phyloP scores from a whole-genome alignment of 2,329 filamentous ascomycete genomes.

The Cladophialophora psammophila region DNA sequence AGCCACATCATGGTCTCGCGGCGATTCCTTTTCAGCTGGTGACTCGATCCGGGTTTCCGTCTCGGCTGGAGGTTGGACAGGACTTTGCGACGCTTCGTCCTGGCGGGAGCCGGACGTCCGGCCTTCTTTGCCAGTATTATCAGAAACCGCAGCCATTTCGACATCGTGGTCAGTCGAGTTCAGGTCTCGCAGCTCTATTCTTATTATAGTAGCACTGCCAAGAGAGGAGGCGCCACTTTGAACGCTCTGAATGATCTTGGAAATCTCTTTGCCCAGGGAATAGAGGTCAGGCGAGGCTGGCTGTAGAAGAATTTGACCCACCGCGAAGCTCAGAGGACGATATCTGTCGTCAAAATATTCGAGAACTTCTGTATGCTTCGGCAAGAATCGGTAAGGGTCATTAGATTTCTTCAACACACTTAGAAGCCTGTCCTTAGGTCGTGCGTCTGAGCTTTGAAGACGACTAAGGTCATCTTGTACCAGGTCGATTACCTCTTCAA shows the following conservation, averaged over 20 bases:
- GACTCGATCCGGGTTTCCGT: conserved; percentile 5
- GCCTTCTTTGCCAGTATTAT: background rate
- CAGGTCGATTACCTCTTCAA: conserved; percentile 57
- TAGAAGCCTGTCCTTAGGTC: conserved; percentile 60
- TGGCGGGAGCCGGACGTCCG: background rate
- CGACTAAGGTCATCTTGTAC: conserved; percentile 65
- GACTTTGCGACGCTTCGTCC: background rate
- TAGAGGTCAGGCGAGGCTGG: conserved; percentile 53
- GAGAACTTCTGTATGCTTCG: conserved; percentile 44
- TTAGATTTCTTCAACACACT: conserved; percentile 61
- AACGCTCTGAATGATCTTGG: conserved; percentile 53
- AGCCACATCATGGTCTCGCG: background rate
- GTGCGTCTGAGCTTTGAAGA: conserved; percentile 58
- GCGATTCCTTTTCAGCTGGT: background rate
- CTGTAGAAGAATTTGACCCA: conserved; percentile 51
- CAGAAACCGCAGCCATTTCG: conserved; percentile 7
- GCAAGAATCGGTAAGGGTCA: conserved; percentile 61
- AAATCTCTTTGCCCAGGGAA: conserved; percentile 57
- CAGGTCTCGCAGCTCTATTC: conserved; percentile 50
- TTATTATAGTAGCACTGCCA: conserved; percentile 51
- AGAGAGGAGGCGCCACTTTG: conserved; percentile 43
- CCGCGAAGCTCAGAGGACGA: conserved; percentile 47
- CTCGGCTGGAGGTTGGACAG: background rate
- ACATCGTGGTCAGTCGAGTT: conserved; percentile 38
- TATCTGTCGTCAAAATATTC: conserved; percentile 43